These are phyloP conservation scores for Pulveroboletus sp. DNA, from an alignment of 1,284 basidiomycete genomes.

Conservation along the genomic window DNA sequence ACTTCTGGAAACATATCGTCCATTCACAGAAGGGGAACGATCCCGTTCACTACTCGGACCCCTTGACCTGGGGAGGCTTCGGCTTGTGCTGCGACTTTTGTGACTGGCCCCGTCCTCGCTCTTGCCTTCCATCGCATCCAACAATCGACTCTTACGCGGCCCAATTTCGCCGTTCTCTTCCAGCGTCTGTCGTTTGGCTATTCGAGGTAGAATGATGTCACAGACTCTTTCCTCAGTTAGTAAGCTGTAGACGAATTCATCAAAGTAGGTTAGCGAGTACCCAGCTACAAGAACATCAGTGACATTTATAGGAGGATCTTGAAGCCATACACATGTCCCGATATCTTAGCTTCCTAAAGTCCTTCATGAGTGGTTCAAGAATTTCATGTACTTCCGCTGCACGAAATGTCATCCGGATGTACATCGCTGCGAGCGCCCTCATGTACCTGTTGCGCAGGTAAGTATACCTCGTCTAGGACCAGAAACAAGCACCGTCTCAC, in stretches of 20 bases:
- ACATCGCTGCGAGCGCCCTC: slow-evolving; percentile 89
- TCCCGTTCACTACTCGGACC: slow-evolving; percentile 27
- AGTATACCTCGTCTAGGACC: neutral
- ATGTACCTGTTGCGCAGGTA: slow-evolving; percentile 64
- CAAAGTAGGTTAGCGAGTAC: slow-evolving; percentile 83
- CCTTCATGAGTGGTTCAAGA: slow-evolving; percentile 91
- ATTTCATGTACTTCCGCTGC: slow-evolving; percentile 89
- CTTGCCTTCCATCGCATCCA: slow-evolving; percentile 78
- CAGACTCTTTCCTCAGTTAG: slow-evolving; percentile 90
- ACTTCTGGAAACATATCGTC: slow-evolving; percentile 62
- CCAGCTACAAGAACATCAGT: slow-evolving; percentile 49
- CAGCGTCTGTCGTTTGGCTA: slow-evolving; percentile 81
- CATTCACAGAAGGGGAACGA: slow-evolving; percentile 42
- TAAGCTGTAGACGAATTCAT: slow-evolving; percentile 88
- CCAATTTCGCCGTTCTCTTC: slow-evolving; percentile 91
- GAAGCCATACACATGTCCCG: slow-evolving; percentile 68
- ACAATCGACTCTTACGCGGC: slow-evolving; percentile 74
- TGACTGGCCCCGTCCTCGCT: slow-evolving; percentile 47
- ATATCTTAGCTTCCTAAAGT: slow-evolving; percentile 87
- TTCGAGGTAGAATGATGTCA: slow-evolving; percentile 92
- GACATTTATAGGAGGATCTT: neutral
- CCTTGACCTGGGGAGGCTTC: slow-evolving; percentile 29
- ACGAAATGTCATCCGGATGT: slow-evolving; percentile 91
- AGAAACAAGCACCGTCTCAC: slow-evolving; percentile 46
- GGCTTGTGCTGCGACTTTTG: slow-evolving; percentile 30